Evolutionary conservation across 306 rosid genomes (phyloP).

Genomic region (Cotoneaster glaucophyllus): DNA sequence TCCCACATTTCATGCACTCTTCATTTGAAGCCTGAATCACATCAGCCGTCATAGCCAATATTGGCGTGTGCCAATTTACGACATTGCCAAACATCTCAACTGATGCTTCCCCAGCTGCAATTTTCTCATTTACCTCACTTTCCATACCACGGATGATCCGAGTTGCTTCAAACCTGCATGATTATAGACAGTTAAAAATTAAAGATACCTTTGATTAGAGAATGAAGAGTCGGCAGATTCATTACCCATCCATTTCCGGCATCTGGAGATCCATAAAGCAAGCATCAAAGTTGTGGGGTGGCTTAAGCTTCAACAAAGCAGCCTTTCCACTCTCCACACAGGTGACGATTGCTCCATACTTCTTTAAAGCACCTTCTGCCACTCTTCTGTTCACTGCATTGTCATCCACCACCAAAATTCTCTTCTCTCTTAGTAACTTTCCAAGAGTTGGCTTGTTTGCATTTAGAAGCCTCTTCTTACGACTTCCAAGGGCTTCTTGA

Average conservation of each 20-base stretch:
- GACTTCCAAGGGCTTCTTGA: conserved; percentile 59
- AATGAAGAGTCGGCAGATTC: conserved; percentile 12
- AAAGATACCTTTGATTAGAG: background rate
- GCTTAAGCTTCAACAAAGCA: conserved; percentile 61
- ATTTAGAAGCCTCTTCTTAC: conserved; percentile 38
- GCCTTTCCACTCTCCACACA: conserved; percentile 68
- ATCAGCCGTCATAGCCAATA: conserved; percentile 96
- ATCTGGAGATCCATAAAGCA: conserved; percentile 99
- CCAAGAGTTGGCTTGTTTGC: conserved; percentile 50
- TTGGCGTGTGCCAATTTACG: conserved; percentile 70
- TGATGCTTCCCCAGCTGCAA: conserved; percentile 54
- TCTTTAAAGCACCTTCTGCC: conserved; percentile 77
- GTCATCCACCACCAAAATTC: conserved; percentile 88
- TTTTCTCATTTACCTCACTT: conserved; percentile 42
- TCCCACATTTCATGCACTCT: conserved; percentile 79
- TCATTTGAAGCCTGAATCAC: conserved; percentile 71
- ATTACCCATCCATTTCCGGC: conserved; percentile 99
- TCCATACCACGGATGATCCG: conserved; percentile 56
- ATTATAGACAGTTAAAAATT: conserved; percentile 14
- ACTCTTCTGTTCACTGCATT: conserved; percentile 82
- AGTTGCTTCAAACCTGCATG: conserved; percentile 73
- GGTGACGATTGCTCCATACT: conserved; percentile 75
- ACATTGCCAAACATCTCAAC: conserved; percentile 48
- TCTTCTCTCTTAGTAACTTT: conserved; percentile 45
- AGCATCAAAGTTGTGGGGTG: conserved; percentile 73